Evolutionary conservation across 306 rosid species (phyloP).

Genomic region (Castanospermum australe): DNA sequence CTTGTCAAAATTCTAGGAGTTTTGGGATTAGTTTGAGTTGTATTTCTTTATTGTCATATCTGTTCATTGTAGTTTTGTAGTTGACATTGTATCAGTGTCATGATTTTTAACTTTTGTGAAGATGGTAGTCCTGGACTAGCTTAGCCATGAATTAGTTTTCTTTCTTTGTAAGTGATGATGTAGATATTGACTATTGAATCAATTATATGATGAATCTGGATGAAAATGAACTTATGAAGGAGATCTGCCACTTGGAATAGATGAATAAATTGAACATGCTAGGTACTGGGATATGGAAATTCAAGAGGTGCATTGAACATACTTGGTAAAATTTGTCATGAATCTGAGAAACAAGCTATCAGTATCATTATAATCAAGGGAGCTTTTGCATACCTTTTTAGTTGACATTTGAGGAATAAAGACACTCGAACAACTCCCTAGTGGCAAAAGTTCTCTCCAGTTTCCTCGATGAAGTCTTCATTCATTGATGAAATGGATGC

Average conservation of each 20-base stretch:
- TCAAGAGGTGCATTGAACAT: neutral
- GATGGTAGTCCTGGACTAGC: neutral
- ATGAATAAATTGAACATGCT: neutral
- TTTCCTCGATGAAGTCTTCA: no score
- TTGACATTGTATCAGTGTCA: neutral
- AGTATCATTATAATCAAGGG: neutral
- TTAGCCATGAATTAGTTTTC: constrained; percentile 1
- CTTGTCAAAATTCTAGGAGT: neutral
- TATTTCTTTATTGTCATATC: neutral
- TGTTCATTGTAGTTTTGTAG: neutral
- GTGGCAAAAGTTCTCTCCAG: no score
- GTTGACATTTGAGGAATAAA: no score
- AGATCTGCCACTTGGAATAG: neutral
- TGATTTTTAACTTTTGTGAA: neutral
- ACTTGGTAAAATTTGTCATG: neutral
- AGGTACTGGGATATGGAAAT: neutral
- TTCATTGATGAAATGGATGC: no score
- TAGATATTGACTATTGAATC: neutral
- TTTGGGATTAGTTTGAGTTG: neutral
- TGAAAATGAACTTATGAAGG: neutral
- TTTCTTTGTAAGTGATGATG: neutral
- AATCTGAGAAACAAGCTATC: no score
- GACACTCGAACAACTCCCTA: no score
- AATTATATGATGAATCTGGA: neutral
- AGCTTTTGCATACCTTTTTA: neutral